Base-by-base conservation (phyloP, 495 filamentous ascomycete genomes). In the Barbatosphaeria neglecta region DNA sequence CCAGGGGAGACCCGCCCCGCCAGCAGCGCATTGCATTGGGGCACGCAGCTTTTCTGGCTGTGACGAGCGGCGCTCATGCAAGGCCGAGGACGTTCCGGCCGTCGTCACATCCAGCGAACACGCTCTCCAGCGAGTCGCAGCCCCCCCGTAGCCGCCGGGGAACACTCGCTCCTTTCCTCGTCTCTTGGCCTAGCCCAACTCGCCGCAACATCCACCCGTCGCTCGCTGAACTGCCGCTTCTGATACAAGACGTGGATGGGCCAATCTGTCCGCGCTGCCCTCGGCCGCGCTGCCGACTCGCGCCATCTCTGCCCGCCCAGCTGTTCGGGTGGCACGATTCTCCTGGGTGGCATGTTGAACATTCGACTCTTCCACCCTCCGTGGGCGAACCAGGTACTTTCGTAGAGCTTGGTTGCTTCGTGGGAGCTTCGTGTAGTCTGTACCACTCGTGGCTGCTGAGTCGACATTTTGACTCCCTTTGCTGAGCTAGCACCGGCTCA, bases 1-100 rank as follows among this genome's bases (percentile, higher is more conserved):
- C 60, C 62, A n/a, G n/a, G n/a, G n/a, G 61, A 59, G 54, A 63
- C 52, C 58, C 42, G 37, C 35, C 49, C 27, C 46, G 48, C 31
- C 41, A 17, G 43, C 37, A 46, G 39, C 39, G 47, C 55, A 53
- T 60, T 56, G 62, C 50, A 58, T 61, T 57, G 45, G 62, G 46
- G 48, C 52, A 45, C 43, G 17, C 17, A 6, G 38, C 38, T 18
- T 15, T 24, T 10, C 20, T n/a, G 39, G 20, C 39, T 39, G 37
- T 22, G 37, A 22, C 20, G 17, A 39, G 37, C 10, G 27, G 27
- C 13, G 27, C 10, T 22, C 7, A 39, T 39, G 37, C 37, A 17
- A 6, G 33, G 16, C 33, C 33, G 9, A n/a, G n/a, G n/a, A 25
- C 24, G 24, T 25, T 25, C 24, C 24, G 4, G 24, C 24, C 24